A percentile compares a stretch with the other conserved stretches of the same genome.
phyloP scores from a whole-genome alignment of 1,139 yeast species.

The Eremothecium sinecaudum region DNA sequence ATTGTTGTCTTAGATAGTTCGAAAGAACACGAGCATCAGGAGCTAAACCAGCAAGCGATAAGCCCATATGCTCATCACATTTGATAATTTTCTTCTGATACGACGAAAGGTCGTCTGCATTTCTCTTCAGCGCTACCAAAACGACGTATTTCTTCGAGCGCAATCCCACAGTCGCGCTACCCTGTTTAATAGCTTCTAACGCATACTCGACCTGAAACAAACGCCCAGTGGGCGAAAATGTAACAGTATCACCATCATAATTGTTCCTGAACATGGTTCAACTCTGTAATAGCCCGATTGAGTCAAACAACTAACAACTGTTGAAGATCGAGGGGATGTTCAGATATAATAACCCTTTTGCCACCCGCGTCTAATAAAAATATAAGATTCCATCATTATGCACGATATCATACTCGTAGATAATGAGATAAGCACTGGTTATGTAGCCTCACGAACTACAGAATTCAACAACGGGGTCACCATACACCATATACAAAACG shows the following conservation, averaged over 20 bases:
- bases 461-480: too few relatives aligned
- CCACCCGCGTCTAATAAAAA: conserved; percentile 2
- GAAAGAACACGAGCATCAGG: conserved; percentile 95
- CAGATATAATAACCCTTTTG: conserved; percentile 2
- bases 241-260: conserved; percentile 95
- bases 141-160: conserved; percentile 82
- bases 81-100: conserved; percentile 89
- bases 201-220: conserved; percentile 94
- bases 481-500: too few relatives aligned
- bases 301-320: too few relatives aligned
- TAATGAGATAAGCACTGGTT: too few relatives aligned
- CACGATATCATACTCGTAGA: too few relatives aligned
- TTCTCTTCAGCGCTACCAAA: conserved; percentile 85
- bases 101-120: conserved; percentile 94
- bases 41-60: conserved; percentile 93
- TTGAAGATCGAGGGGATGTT: too few relatives aligned
- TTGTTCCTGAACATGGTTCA: conserved; percentile 84
- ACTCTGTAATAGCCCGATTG: too few relatives aligned
- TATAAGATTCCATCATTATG: neutral
- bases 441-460: too few relatives aligned
- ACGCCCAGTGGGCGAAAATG: conserved; percentile 96
- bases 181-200: conserved; percentile 94
- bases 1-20: conserved; percentile 82
- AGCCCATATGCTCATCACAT: conserved; percentile 87
- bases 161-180: conserved; percentile 93